Base-by-base conservation (phyloP, 352 stramenopile species). In the Phytophthora pistaciae region DNA sequence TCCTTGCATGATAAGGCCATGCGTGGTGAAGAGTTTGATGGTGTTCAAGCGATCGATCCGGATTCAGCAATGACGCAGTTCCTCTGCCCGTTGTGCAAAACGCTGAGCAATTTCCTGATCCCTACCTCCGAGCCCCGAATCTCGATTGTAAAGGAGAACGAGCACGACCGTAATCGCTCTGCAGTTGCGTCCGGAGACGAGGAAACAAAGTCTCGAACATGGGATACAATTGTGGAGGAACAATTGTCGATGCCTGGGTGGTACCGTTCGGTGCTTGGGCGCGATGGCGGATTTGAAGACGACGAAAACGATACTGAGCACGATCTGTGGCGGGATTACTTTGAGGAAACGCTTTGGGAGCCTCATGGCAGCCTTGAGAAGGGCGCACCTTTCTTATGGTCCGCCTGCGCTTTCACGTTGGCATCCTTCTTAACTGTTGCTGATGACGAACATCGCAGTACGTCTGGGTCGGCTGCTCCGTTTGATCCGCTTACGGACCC, bases 1-100 rank as follows among this genome's bases (percentile, higher is more conserved):
- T 96, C 88, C 6, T 69, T 96, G 31, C 88, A 96, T 65, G 85
- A 96, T 48, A 96, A 96, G 58, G 90, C 90, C 3, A 94, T 94
- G 64, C 90, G 88, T 48, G 90, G 90, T 31, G 90, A 96, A 69
- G 90, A 96, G 48, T 96, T 96, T 72, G 90, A 96, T 66, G 90
- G 90, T 10, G 87, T 94, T 61, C 90, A 96, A 72, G 90, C 90
- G 5, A 95, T 96, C 44, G 90, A 96, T 69, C 87, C 87, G 9
- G 90, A 96, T 66, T 94, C 90, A 44, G 82, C 86, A 10, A 96
- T 96, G 90, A 96, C 86, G 6, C 90, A 98, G 69, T 98, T 98
- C 27, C 66, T 98, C 52, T 98, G 94, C 61, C 94, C 94, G 9
- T 62, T 98, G 55, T 98, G 94, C 75, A 98, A 98, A 78, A 96